Percentiles rank a stretch among this genome's conserved stretches.
phyloP scores from a whole-genome alignment of 2,329 filamentous ascomycete species.

The Septoria petroselini region DNA sequence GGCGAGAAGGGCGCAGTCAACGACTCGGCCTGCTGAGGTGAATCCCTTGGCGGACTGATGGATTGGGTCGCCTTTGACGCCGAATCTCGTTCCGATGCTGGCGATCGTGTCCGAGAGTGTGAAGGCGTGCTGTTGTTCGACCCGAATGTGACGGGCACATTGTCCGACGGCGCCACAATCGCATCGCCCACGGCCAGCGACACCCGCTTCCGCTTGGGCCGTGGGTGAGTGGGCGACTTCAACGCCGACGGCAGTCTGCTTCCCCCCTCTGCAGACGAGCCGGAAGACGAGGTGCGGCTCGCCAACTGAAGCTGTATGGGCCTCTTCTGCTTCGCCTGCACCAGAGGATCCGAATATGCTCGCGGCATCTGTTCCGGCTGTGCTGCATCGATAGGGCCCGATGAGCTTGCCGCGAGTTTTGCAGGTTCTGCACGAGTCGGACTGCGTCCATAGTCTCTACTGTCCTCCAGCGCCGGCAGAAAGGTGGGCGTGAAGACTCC shows the following conservation, averaged over 20 bases:
- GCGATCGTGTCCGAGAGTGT: slow-evolving; percentile 31
- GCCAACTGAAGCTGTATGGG: slow-evolving; percentile 35
- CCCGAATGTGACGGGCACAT: slow-evolving; percentile 30
- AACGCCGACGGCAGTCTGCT: slow-evolving; percentile 36
- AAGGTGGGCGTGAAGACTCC: slow-evolving; percentile 40
- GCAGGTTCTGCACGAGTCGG: slow-evolving; percentile 31
- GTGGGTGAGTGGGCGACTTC: slow-evolving; percentile 34
- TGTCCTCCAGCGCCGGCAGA: slow-evolving; percentile 35
- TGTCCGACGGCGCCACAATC: slow-evolving; percentile 39
- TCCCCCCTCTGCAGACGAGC: slow-evolving; percentile 35
- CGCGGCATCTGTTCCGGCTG: slow-evolving; percentile 16
- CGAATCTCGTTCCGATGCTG: slow-evolving; percentile 8
- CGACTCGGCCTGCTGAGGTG: slow-evolving; percentile 9
- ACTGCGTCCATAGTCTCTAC: background rate
- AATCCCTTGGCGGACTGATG: slow-evolving; percentile 4
- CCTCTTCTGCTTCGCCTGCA: slow-evolving; percentile 31
- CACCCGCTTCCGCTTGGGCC: slow-evolving; percentile 36
- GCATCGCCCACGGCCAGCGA: slow-evolving; percentile 38
- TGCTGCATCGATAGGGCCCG: background rate
- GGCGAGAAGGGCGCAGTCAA: slow-evolving; percentile 5
- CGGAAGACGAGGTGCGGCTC: slow-evolving; percentile 37
- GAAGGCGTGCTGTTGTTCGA: slow-evolving; percentile 33
- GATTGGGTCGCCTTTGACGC: background rate
- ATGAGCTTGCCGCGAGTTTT: slow-evolving; percentile 16
- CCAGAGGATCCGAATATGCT: slow-evolving; percentile 32